phyloP scores from a whole-genome alignment of 768 basidiomycete species.

The Neoboletus brunneissimus region DNA sequence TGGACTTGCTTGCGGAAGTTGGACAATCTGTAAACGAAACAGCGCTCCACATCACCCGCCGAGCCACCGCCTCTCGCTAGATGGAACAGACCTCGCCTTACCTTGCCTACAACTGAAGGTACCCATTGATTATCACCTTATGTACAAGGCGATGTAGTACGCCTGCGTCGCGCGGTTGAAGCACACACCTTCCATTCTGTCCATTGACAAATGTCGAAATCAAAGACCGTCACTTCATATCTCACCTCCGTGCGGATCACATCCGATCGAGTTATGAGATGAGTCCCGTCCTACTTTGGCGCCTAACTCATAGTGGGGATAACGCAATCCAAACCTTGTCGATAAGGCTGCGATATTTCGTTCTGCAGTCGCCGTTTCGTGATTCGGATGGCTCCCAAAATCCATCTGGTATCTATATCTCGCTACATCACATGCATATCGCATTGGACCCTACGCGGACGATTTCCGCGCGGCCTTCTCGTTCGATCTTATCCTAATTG shows the following conservation, averaged over 20 bases:
- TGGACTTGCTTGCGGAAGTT: not conserved
- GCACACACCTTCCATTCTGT: slow-evolving; percentile 22
- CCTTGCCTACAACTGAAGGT: not conserved
- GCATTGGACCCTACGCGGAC: slow-evolving; percentile 21
- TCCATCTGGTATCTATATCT: slow-evolving; percentile 15
- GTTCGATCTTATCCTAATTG: not conserved
- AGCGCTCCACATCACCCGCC: not conserved
- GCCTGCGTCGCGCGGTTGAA: not conserved
- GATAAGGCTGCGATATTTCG: slow-evolving; percentile 11
- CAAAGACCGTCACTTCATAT: slow-evolving; percentile 3
- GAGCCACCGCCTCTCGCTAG: not conserved
- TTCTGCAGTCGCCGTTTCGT: slow-evolving; percentile 8
- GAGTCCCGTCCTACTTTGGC: not conserved
- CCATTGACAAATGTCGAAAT: not conserved
- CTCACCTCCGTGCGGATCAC: slow-evolving; percentile 20
- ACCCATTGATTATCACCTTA: not conserved
- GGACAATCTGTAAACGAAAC: not conserved
- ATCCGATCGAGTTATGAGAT: slow-evolving; percentile 8
- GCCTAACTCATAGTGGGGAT: slow-evolving; percentile 4
- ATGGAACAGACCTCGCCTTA: not conserved
- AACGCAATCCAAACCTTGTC: slow-evolving; percentile 12
- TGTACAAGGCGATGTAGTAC: slow-evolving; percentile 13
- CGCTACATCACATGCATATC: slow-evolving; percentile 12
- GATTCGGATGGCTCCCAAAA: slow-evolving; percentile 3
- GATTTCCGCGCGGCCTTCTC: slow-evolving; percentile 19